Conservation (phyloP, 2,329 filamentous ascomycete species). For the Parastagonospora nodorum region DNA sequence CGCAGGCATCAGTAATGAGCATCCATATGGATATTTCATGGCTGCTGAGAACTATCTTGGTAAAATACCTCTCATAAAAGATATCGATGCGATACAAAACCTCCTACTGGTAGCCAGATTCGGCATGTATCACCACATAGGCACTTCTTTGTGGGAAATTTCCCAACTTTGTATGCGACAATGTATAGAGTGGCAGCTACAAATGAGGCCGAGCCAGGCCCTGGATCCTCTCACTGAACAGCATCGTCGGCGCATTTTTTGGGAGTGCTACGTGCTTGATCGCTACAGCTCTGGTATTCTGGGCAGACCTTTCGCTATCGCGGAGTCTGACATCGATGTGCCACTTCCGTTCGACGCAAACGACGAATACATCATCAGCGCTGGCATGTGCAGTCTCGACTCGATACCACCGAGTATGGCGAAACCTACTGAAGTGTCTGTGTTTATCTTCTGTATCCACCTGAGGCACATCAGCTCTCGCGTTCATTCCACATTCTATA, state of each 20-base stretch:
- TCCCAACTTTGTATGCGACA: constrained; percentile 48
- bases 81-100: constrained; percentile 47
- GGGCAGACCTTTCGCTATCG: constrained; percentile 50
- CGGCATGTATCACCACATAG: constrained; percentile 52
- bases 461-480: constrained; percentile 50
- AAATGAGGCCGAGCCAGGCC: constrained; percentile 16
- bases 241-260: constrained; percentile 49
- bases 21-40: constrained; percentile 51
- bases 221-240: constrained; percentile 41
- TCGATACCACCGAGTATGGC: constrained; percentile 22
- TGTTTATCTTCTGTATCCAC: constrained; percentile 48
- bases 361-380: constrained; percentile 32
- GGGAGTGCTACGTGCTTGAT: constrained; percentile 54
- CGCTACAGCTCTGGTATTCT: constrained; percentile 52
- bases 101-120: constrained; percentile 49
- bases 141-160: constrained; percentile 50
- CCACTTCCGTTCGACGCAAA: constrained; percentile 42
- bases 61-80: constrained; percentile 36
- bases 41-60: constrained; percentile 44
- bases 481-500: constrained; percentile 42
- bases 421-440: constrained; percentile 37
- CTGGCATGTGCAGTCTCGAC: constrained; percentile 3
- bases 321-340: constrained; percentile 48
- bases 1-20: constrained; percentile 33
- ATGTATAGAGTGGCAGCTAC: constrained; percentile 48